Base-by-base conservation (phyloP, 2,329 filamentous ascomycete species). In the Truncatella angustata region DNA sequence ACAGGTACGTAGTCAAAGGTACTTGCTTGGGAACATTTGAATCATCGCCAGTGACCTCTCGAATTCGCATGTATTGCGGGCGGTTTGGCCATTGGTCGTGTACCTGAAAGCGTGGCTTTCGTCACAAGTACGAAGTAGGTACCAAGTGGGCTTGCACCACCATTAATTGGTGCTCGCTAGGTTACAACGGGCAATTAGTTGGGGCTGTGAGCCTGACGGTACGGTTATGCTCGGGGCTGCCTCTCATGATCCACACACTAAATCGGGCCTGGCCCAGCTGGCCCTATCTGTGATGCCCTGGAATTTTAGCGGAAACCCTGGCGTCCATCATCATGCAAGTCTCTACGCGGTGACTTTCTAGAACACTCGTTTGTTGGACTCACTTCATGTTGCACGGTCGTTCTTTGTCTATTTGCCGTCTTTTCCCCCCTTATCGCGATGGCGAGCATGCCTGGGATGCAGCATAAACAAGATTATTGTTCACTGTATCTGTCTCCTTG, bases 31-130 rank as follows among this genome's bases (percentile, higher is more conserved):
- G 14, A 30, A 12, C 14, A 35, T 18, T 21, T 20, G 28, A 7
- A 47, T 23, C 21, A 18, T 34, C 18, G 36, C 47, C n/a, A 24
- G 11, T 24, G 9, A 44, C 43, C 26, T 14, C 20, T 12, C 23
- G 43, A 7, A 5, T 18, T 24, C 14, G n/a, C 28, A 34, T 26
- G 37, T 34, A 50, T 51, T 35, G 49, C 49, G 49, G 49, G 39
- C 49, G 49, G 21, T 23, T 10, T 23, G 20, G 11, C 30, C 26
- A 51, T 51, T 51, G 49, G 49, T 23, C 20, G 26, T 16, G 43
- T 46, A 46, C 43, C 43, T 46, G 43, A 46, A 28, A 44, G 40
- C 40, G 37, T 21, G 24, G n/a, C 18, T 18, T 21, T 21, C 37
- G 37, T 40, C 37, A 40, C 18, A 40, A 21, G 37, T 21, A 40